A percentile compares a stretch with the other conserved stretches of the same genome.
Evolutionary conservation across 495 filamentous ascomycete species (phyloP).

Genomic region (Daldinia childiae): DNA sequence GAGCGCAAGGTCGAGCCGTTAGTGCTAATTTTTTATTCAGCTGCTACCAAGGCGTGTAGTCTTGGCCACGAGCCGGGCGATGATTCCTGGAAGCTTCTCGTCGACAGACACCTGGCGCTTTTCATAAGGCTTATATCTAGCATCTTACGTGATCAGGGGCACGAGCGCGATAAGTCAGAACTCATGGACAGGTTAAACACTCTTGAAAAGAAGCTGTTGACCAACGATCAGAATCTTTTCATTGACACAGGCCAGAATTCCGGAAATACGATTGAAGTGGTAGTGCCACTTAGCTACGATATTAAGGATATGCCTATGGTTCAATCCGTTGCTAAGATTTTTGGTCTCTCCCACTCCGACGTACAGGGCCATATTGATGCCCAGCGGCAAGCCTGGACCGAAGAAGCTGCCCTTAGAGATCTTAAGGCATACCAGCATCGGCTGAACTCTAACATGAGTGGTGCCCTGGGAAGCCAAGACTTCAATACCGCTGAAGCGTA

Average conservation of each 20-base stretch:
- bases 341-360: conserved; percentile 76
- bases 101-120: conserved; percentile 93
- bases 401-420: conserved; percentile 88
- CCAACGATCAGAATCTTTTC: conserved; percentile 91
- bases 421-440: conserved; percentile 92
- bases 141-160: conserved; percentile 79
- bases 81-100: conserved; percentile 90
- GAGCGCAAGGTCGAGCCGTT: conserved; percentile 93
- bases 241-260: conserved; percentile 62
- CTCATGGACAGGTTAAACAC: conserved; percentile 78
- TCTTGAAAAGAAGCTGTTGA: conserved; percentile 90
- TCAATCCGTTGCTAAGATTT: conserved; percentile 83
- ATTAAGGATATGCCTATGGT: conserved; percentile 98
- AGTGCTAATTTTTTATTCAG: conserved; percentile 84
- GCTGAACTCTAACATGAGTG: conserved; percentile 77
- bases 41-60: conserved; percentile 79
- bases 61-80: conserved; percentile 85
- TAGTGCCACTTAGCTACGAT: conserved; percentile 84
- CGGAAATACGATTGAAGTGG: conserved; percentile 75
- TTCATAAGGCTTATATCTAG: conserved; percentile 88
- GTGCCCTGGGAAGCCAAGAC: conserved; percentile 81
- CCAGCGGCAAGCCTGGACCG: conserved; percentile 84
- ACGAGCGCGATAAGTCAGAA: conserved; percentile 80
- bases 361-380: conserved; percentile 87
- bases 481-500: conserved; percentile 93